Percentiles rank a stretch among this genome's conserved stretches.
phyloP scores from a whole-genome alignment of 2,329 filamentous ascomycete genomes.

The Parafenestella ontariensis region DNA sequence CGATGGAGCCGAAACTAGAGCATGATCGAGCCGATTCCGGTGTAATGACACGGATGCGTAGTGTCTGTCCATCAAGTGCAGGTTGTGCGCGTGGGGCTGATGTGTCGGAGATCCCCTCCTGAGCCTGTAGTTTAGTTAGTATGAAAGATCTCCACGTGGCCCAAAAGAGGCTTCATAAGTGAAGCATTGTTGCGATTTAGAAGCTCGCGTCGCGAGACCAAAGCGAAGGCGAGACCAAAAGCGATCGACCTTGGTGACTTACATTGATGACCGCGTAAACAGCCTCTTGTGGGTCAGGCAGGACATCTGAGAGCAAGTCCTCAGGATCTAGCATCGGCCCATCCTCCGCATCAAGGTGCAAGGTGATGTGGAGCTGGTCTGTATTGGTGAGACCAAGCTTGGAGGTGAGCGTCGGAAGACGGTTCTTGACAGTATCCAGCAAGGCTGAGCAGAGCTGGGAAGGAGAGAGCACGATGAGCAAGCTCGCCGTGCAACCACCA shows the following conservation, averaged over 20 bases:
- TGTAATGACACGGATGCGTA: conserved; percentile 37
- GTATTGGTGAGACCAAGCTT: not conserved
- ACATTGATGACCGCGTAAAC: conserved; percentile 27
- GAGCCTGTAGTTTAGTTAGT: no score
- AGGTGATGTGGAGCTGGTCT: conserved; percentile 5
- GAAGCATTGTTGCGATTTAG: not conserved
- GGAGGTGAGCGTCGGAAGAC: not conserved
- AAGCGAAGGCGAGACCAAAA: no score
- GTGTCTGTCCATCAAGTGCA: not conserved
- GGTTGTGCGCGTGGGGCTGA: not conserved
- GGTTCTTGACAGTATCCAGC: conserved; percentile 3
- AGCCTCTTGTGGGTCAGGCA: conserved; percentile 26
- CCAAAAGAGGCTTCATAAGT: no score
- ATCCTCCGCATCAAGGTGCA: conserved; percentile 29
- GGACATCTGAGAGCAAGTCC: conserved; percentile 33
- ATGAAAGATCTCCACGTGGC: no score
- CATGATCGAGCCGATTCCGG: conserved; percentile 22
- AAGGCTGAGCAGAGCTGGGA: conserved; percentile 9
- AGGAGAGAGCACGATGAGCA: conserved; percentile 6
- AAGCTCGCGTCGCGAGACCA: no score
- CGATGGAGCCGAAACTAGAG: conserved; percentile 12
- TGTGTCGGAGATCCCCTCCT: no score
- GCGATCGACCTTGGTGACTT: not conserved
- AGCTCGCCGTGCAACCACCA: not conserved
- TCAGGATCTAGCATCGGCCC: conserved; percentile 36